Base-by-base conservation (phyloP, 371 early-diverging fungal genomes). In the Apophysomyces ossiformis region DNA sequence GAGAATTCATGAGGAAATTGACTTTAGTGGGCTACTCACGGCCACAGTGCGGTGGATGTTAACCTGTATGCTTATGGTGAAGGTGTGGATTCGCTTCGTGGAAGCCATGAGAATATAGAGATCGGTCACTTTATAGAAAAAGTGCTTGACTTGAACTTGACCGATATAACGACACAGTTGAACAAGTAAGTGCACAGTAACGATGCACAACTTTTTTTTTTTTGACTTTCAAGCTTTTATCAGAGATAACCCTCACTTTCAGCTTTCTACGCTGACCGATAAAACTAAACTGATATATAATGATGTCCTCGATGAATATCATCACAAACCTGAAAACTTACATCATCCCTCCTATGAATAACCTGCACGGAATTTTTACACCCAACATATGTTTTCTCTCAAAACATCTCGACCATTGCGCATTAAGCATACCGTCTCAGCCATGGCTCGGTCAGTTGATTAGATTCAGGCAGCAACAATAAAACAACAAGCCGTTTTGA, bases 21-120 rank as follows among this genome's bases (percentile, higher is more conserved):
- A 38, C 38, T 61, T 46, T 63, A 91, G 65, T 98, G 96, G 95
- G 83, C 93, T 5, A 96, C 96, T 0, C 91, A 92, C 70, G 96
- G 97, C 0, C 98, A 97, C 65, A 92, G 96, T 18, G 96, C 92
- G 4, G 93, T 95, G 7, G 97, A 97, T 81, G 98, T 98, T 0
- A 97, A 96, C 64, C 73, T 96, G n/a, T 94, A 92, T 70, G 92
- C 94, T 0, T 86, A 89, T 44, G 94, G 94, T 3, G 61, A 64
- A 7, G 71, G 77, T 9, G 62, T 85, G 7, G 66, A 82, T 8
- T 37, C 47, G 8, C 65, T 94, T 57, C 66, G 68, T 13, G 94
- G 94, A 6, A 90, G 85, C 72, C 84, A 86, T 68, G 94, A 93
- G 66, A 98, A 98, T 75, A 96, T 90, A 0, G 90, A 94, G 32